Percentiles rank a stretch among this genome's conserved stretches.
Conservation (phyloP, 345 rosid species). For the Pelargonium nanum region DNA sequence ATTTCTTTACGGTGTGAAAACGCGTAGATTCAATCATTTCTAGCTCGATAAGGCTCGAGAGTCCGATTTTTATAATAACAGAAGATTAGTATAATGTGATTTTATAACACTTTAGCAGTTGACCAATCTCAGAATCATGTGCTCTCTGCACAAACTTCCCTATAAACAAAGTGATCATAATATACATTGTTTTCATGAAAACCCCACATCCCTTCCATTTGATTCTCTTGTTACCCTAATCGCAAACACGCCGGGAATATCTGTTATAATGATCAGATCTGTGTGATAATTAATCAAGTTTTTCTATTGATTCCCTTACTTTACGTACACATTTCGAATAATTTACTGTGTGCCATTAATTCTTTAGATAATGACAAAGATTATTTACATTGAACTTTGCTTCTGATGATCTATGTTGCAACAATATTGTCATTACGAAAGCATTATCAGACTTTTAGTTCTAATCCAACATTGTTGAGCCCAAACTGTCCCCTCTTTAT, state of each 20-base stretch:
- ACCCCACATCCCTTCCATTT: slow-evolving; percentile 15
- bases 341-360: not conserved
- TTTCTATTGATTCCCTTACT: too few relatives aligned
- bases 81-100: not conserved
- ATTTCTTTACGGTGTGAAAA: slow-evolving; percentile 6
- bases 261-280: slow-evolving; percentile 7
- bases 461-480: too few relatives aligned
- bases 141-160: slow-evolving; percentile 20
- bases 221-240: slow-evolving; percentile 10
- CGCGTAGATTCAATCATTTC: not conserved
- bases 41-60: not conserved
- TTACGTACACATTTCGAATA: too few relatives aligned
- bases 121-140: slow-evolving; percentile 32
- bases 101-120: slow-evolving; percentile 10
- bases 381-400: not conserved
- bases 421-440: too few relatives aligned
- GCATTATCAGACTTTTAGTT: too few relatives aligned
- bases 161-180: slow-evolving; percentile 22
- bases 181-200: slow-evolving; percentile 9
- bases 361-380: not conserved
- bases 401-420: not conserved
- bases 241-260: slow-evolving; percentile 21
- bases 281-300: too few relatives aligned
- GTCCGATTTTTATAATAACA: not conserved
- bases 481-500: too few relatives aligned